Conservation (phyloP, 306 rosid species). For the Medicago arabica region DNA sequence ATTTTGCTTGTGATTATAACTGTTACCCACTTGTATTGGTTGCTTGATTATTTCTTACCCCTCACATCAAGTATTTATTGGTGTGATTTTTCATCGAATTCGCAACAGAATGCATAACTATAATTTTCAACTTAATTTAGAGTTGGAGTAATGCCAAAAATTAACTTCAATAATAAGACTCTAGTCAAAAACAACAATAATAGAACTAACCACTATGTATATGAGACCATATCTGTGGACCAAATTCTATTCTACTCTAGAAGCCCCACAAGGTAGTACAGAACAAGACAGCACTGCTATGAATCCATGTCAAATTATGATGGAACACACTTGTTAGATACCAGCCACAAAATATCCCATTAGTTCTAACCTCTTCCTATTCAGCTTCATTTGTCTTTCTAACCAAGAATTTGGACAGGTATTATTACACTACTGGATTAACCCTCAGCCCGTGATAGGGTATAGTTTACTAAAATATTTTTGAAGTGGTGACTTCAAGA, state of each 20-base stretch:
- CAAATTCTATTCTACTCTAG: background rate
- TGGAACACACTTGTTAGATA: background rate
- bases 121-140: no score
- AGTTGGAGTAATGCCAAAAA: background rate
- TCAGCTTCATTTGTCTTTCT: background rate
- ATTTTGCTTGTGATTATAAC: no score
- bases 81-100: no score
- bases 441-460: background rate
- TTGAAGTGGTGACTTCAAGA: background rate
- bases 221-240: constrained; percentile 7
- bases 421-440: background rate
- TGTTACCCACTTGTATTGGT: no score
- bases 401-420: background rate
- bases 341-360: background rate
- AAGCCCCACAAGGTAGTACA: background rate
- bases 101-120: no score
- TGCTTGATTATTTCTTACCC: no score
- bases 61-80: no score
- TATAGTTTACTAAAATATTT: background rate
- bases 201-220: background rate
- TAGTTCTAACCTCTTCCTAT: background rate
- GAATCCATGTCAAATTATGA: background rate
- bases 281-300: background rate
- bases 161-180: background rate
- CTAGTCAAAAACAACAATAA: no score